Percentiles rank a stretch among this genome's conserved stretches.
Evolutionary conservation across 768 basidiomycete genomes (phyloP).

Genomic region (Amanita thiersii): DNA sequence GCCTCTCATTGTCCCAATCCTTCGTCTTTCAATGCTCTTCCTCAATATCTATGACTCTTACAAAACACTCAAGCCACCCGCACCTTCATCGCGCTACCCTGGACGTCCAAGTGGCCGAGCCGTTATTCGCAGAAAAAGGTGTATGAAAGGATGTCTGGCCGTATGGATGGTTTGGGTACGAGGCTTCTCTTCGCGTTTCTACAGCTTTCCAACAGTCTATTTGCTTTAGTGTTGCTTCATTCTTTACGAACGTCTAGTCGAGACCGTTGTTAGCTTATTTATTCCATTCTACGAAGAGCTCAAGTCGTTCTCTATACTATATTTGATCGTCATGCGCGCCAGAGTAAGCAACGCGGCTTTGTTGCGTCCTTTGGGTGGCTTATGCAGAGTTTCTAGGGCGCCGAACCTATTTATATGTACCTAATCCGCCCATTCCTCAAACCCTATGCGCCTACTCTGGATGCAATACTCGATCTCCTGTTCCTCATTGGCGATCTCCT

Average conservation of each 20-base stretch:
- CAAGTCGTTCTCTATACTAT: conserved; percentile 65
- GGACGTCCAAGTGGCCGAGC: conserved; percentile 62
- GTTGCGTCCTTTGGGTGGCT: neutral
- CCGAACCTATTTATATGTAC: conserved; percentile 80
- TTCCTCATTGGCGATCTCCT: conserved; percentile 61
- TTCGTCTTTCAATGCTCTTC: conserved; percentile 65
- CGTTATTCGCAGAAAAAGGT: conserved; percentile 67
- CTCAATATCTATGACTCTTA: conserved; percentile 79
- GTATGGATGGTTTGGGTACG: conserved; percentile 85
- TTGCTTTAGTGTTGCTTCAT: conserved; percentile 53
- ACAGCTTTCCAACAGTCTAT: conserved; percentile 3
- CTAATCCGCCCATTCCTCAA: conserved; percentile 71
- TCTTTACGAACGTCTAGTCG: conserved; percentile 58
- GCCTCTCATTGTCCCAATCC: conserved; percentile 59
- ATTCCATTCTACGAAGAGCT: conserved; percentile 82
- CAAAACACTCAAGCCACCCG: conserved; percentile 70
- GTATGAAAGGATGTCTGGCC: conserved; percentile 78
- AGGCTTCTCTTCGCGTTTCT: neutral
- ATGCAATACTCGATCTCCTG: conserved; percentile 51
- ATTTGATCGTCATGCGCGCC: conserved; percentile 70
- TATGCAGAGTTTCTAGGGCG: conserved; percentile 45
- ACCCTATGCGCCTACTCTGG: conserved; percentile 63
- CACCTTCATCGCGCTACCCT: conserved; percentile 42
- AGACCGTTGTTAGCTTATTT: conserved; percentile 58
- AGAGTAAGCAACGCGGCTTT: conserved; percentile 37